Base-by-base conservation (phyloP, 2,329 filamentous ascomycete genomes). In the Botrytis aclada region DNA sequence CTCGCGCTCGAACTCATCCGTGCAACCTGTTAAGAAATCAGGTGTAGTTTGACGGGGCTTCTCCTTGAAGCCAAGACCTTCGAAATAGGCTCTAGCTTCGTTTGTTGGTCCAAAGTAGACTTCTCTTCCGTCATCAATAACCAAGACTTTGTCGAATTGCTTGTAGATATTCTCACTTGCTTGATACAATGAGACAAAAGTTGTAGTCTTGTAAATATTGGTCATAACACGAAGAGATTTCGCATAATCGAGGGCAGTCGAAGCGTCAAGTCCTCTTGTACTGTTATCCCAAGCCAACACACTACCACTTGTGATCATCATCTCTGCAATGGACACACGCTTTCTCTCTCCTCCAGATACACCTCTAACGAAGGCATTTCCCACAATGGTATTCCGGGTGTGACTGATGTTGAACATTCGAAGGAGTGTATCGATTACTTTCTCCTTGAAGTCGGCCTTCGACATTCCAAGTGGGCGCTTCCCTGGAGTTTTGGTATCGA, bases 331-430 rank as follows among this genome's bases (percentile, higher is more conserved):
- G 37, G 89, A 91, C 7, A 94, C 92, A 79, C 93, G 90, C 81
- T 95, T 95, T 56, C 93, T 84, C 82, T 96, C 93, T 73, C 93
- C 93, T 77, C 93, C 94, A 8, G 71, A 73, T 9, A 73, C 47
- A 70, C 94, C 94, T 69, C 93, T 90, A 32, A 96, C 87, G 75
- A 95, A 94, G 0, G 89, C 88, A 75, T 96, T 92, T 12, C 95
- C 95, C 39, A 97, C 93, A 43, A 95, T 89, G 0, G 95, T 98
- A 80, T 94, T 88, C 69, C 89, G 88, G 0, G 94, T 97, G 81
- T 97, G 94, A 81, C 95, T 92, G 71, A 97, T 97, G 80, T 95
- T 96, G 85, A 97, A 97, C 92, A 97, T 96, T 79, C 93, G 93
- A 69, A 97, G 85, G 74, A 97, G 85, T 78, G 91, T 88, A 29